These are phyloP conservation scores for Fragaria vesca DNA, from an alignment of 306 rosid species.

Conservation along the genomic window DNA sequence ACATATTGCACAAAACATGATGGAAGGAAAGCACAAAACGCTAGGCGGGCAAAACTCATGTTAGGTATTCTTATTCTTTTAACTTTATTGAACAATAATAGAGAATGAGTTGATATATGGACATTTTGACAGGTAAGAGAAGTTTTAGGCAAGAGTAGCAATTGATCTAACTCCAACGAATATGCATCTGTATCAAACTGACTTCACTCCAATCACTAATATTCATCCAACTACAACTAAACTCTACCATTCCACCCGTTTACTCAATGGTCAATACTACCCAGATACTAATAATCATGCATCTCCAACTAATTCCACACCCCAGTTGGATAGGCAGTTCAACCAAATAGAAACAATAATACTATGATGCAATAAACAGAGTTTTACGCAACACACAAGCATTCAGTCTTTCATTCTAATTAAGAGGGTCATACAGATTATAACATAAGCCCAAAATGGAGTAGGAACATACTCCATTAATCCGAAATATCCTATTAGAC, in stretches of 20 bases:
- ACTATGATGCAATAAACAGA: not conserved
- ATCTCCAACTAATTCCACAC: not conserved
- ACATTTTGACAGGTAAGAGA: not conserved
- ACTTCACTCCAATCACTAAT: not conserved
- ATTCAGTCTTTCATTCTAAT: slow-evolving; percentile 2
- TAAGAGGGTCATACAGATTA: slow-evolving; percentile 1
- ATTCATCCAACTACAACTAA: not conserved
- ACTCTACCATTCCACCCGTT: not conserved
- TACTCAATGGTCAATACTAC: not conserved
- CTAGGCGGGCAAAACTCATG: not conserved
- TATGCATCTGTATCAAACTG: not conserved
- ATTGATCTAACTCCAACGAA: not conserved
- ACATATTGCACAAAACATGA: not conserved
- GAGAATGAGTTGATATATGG: not conserved
- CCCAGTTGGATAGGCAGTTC: not conserved
- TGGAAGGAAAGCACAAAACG: not conserved
- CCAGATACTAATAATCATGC: not conserved
- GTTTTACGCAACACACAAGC: not conserved
- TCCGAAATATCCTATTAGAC: not conserved
- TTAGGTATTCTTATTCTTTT: not conserved
- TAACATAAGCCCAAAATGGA: not conserved
- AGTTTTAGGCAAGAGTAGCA: not conserved
- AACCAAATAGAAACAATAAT: not conserved
- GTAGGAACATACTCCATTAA: slow-evolving; percentile 1
- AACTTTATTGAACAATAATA: not conserved